A percentile compares a stretch with the other conserved stretches of the same genome.
phyloP scores from a whole-genome alignment of 2,329 filamentous ascomycete genomes.

The Teratosphaeria pseudoeucalypti region DNA sequence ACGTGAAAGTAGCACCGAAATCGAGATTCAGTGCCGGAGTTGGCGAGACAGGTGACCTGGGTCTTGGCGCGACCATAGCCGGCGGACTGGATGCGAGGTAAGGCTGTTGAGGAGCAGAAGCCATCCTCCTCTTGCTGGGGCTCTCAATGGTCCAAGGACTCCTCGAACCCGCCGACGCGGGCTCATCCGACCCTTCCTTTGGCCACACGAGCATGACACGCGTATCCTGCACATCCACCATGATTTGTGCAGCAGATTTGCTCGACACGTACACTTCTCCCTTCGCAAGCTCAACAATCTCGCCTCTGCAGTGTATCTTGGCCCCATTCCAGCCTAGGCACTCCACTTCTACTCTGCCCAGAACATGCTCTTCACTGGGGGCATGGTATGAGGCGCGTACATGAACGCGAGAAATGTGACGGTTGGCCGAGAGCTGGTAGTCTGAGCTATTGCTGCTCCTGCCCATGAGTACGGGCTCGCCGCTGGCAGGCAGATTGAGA shows the following conservation, averaged over 20 bases:
- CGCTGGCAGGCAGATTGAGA: constrained; percentile 68
- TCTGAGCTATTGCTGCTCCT: constrained; percentile 92
- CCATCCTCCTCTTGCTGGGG: constrained; percentile 40
- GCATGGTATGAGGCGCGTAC: constrained; percentile 77
- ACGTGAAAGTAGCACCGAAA: constrained; percentile 33
- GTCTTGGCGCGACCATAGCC: constrained; percentile 51
- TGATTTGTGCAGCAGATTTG: constrained; percentile 78
- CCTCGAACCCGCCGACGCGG: constrained; percentile 47
- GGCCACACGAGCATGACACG: constrained; percentile 88
- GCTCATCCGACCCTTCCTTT: constrained; percentile 38
- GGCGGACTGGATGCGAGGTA: constrained; percentile 49
- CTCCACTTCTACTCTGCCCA: constrained; percentile 73
- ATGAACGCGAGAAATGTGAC: constrained; percentile 85
- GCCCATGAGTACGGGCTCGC: constrained; percentile 76
- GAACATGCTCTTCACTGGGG: constrained; percentile 54
- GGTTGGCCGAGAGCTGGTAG: constrained; percentile 85
- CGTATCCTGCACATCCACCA: constrained; percentile 89
- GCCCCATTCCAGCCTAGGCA: constrained; percentile 95
- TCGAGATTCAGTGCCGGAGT: constrained; percentile 41
- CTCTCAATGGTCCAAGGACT: constrained; percentile 55
- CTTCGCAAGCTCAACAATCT: constrained; percentile 75
- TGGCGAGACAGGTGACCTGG: constrained; percentile 65
- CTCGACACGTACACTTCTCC: constrained; percentile 85
- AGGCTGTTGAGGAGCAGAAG: constrained; percentile 25
- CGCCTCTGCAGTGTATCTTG: constrained; percentile 82